Percentiles rank a stretch among this genome's conserved stretches.
Evolutionary conservation across 192 early-diverging fungal genomes (phyloP).

Genomic region (Haplosporangium gracile): DNA sequence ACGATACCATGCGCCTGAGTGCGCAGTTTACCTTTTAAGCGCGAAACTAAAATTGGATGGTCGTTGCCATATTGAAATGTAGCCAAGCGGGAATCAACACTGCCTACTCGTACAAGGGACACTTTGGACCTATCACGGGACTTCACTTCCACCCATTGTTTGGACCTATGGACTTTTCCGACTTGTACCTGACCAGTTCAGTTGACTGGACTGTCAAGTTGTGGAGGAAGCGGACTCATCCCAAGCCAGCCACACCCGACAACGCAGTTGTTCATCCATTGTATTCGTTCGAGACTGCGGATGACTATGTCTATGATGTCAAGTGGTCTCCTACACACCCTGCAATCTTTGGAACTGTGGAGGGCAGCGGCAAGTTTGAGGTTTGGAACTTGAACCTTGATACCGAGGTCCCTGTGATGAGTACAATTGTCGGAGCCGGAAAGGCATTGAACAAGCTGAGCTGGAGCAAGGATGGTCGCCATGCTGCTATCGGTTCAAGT

Average conservation of each 20-base stretch:
- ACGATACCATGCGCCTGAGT: not conserved
- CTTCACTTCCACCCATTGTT: constrained; percentile 91
- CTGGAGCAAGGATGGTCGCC: constrained; percentile 93
- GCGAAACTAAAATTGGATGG: not conserved
- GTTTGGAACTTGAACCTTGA: constrained; percentile 96
- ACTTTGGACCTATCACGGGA: constrained; percentile 89
- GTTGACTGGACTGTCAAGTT: constrained; percentile 99
- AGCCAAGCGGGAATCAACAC: constrained; percentile 97
- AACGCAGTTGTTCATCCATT: constrained; percentile 73
- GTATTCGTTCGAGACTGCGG: constrained; percentile 90
- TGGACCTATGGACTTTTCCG: constrained; percentile 88
- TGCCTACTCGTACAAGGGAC: constrained; percentile 88
- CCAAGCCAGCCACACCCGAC: constrained; percentile 63
- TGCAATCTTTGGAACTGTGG: constrained; percentile 91
- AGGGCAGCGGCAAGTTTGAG: constrained; percentile 91
- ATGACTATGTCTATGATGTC: constrained; percentile 98
- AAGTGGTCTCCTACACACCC: constrained; percentile 98
- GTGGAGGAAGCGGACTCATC: constrained; percentile 82
- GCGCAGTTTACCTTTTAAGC: not conserved
- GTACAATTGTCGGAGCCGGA: constrained; percentile 68
- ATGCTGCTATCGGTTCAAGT: constrained; percentile 82
- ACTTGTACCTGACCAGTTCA: constrained; percentile 92
- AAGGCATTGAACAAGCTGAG: constrained; percentile 93
- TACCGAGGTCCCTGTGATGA: constrained; percentile 78
- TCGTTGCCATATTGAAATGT: constrained; percentile 23